Percentiles rank a stretch among this genome's conserved stretches.
Evolutionary conservation across 2,329 filamentous ascomycete species (phyloP).

Genomic region (Xylariaceae sp.): DNA sequence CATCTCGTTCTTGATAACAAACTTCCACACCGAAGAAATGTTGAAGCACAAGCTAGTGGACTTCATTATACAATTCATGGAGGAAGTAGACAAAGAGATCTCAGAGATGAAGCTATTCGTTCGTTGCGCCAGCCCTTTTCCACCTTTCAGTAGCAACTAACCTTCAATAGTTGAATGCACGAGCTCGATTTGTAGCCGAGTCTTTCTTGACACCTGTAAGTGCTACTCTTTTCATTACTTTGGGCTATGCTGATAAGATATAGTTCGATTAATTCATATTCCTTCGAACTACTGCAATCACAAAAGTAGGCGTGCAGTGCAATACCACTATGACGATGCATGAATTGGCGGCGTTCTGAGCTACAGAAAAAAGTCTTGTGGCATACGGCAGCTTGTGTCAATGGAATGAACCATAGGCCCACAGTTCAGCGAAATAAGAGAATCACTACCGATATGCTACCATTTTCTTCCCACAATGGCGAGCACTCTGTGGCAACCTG

Average conservation of each 20-base stretch:
- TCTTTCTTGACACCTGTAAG: slow-evolving; percentile 92
- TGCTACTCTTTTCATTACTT: slow-evolving; percentile 1
- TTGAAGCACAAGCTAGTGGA: slow-evolving; percentile 98
- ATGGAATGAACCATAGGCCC: no score
- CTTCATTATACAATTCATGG: slow-evolving; percentile 99
- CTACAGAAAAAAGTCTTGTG: no score
- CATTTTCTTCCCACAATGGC: no score
- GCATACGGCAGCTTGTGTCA: no score
- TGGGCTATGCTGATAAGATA: slow-evolving; percentile 4
- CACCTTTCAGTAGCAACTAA: slow-evolving; percentile 24
- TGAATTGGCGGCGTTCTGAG: slow-evolving; percentile 5
- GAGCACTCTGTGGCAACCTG: no score
- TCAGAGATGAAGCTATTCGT: slow-evolving; percentile 99
- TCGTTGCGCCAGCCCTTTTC: slow-evolving; percentile 36
- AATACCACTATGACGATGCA: slow-evolving; percentile 4
- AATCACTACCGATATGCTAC: no score
- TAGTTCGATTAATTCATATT: slow-evolving; percentile 17
- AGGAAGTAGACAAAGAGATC: slow-evolving; percentile 99
- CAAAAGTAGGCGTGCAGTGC: no score
- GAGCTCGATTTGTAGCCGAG: slow-evolving; percentile 95
- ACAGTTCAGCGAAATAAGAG: no score
- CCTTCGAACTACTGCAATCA: no score
- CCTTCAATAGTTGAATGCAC: slow-evolving; percentile 73
- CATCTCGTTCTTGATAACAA: slow-evolving; percentile 97
- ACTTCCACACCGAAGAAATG: slow-evolving; percentile 98